Evolutionary conservation across 371 early-diverging fungal genomes (phyloP).

Genomic region (Syncephalastrum sp.): DNA sequence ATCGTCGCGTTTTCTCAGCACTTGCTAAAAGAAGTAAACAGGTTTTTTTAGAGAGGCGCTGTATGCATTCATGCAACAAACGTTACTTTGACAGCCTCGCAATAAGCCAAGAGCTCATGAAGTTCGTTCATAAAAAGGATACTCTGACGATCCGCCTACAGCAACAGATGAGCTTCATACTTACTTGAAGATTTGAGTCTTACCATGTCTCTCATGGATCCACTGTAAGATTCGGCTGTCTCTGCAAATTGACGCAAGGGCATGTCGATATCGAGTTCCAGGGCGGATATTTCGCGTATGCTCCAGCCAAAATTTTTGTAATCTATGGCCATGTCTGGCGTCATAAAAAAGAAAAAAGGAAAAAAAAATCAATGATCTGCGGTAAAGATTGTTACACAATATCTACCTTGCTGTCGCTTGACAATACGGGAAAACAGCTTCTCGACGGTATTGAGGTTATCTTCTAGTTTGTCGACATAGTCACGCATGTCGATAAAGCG

Average conservation of each 20-base stretch:
- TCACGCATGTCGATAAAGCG: constrained; percentile 82
- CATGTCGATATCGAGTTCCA: constrained; percentile 82
- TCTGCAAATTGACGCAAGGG: constrained; percentile 76
- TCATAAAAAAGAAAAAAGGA: neutral
- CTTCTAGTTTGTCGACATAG: constrained; percentile 77
- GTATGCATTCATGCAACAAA: neutral
- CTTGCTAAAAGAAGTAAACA: constrained; percentile 48
- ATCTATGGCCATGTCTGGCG: constrained; percentile 69
- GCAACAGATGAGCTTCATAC: neutral
- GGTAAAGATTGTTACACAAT: neutral
- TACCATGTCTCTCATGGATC: constrained; percentile 70
- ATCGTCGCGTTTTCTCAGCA: constrained; percentile 81
- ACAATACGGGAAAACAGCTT: constrained; percentile 73
- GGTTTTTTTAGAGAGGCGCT: neutral
- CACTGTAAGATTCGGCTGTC: constrained; percentile 64
- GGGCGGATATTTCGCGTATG: constrained; percentile 69
- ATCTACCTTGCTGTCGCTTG: constrained; percentile 59
- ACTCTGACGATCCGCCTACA: constrained; percentile 61
- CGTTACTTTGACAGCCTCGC: constrained; percentile 78
- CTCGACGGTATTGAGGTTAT: constrained; percentile 78
- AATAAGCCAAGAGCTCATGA: constrained; percentile 88
- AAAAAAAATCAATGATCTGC: neutral
- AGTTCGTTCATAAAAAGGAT: constrained; percentile 72
- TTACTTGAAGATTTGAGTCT: neutral
- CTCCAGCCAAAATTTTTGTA: constrained; percentile 76